Base-by-base conservation (phyloP, 805 yeast species). In the Starmera dryadoides region DNA sequence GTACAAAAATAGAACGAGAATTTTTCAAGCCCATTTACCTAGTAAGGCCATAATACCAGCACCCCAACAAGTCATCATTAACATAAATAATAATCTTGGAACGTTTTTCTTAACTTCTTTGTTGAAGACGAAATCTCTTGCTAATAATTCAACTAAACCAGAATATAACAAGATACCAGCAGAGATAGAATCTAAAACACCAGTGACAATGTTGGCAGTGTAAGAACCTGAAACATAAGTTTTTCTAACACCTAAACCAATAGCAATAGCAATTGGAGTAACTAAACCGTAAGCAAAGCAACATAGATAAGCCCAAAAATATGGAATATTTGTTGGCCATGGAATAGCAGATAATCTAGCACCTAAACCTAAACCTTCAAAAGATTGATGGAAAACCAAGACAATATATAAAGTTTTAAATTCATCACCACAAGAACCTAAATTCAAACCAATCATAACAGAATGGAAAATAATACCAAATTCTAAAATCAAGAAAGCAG, bases 361-460 rank as follows among this genome's bases (percentile, higher is more conserved):
- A 25, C 91, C 89, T 45, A 82, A 68, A 49, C 91, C 91, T 39
- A 83, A 68, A 46, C 91, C 91, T 64, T 83, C 91, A 52, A 83
- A 84, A 53, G 78, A 68, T 59, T 83, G 91, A 59, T 83, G 91
- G 69, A 82, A 83, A 5, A 79, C 75, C 31, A 76, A 46, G 8
- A 82, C 91, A 36, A 78, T 65, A 52, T 79, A 82, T 34, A 83
- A 64, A 5, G 84, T 70, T 33, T 62, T 66, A 55, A 80, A 82
- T 52, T 81, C 84, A 10, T 75, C 79, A 34, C 80, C 83, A 10
- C 79, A 56, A 17, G 77, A 73, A 7, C 85, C 85, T 44, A 82
- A 62, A 5, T 83, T 70, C 45, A 82, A 65, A 33, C 91, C 91
- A 45, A 83, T 73, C 61, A 83, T 77, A 2, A 83, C 80, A 3